A percentile compares a stretch with the other conserved stretches of the same genome.
Evolutionary conservation across 257 asterid genomes (phyloP).

Genomic region (Gentiana straminea): DNA sequence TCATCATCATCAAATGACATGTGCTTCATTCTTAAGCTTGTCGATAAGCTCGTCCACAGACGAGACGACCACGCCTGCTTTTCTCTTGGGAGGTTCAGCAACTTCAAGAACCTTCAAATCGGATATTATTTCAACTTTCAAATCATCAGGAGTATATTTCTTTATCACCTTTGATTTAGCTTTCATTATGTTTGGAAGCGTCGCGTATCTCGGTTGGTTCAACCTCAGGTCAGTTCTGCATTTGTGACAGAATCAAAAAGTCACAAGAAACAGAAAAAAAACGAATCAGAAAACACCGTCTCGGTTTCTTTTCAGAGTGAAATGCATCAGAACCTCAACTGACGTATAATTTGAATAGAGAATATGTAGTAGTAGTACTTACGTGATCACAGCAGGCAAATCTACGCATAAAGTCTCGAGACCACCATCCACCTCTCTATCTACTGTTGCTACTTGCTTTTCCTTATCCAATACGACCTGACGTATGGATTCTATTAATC

Average conservation of each 20-base stretch:
- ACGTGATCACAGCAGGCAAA: conserved; percentile 97
- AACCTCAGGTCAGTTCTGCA: conserved; percentile 83
- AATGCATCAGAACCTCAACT: neutral
- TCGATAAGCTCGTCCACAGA: conserved; percentile 87
- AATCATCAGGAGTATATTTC: conserved; percentile 60
- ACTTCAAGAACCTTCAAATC: conserved; percentile 72
- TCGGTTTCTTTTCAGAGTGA: too few species aligned
- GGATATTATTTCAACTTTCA: conserved; percentile 61
- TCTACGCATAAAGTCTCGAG: conserved; percentile 78
- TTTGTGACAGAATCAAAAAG: conserved; percentile 1
- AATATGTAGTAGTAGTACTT: conserved; percentile 10
- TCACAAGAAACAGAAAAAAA: neutral
- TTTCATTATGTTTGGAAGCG: conserved; percentile 96
- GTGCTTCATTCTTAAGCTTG: conserved; percentile 81
- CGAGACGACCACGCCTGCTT: conserved; percentile 72
- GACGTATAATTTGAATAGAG: neutral
- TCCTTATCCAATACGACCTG: conserved; percentile 76
- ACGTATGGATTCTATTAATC: too few species aligned
- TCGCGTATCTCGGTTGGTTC: conserved; percentile 92
- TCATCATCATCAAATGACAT: conserved; percentile 24
- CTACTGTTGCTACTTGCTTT: conserved; percentile 60
- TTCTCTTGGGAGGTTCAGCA: conserved; percentile 84
- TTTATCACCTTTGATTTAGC: conserved; percentile 78
- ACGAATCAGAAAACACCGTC: neutral
- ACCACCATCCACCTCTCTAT: conserved; percentile 98